A percentile compares a stretch with the other conserved stretches of the same genome.
phyloP scores from a whole-genome alignment of 805 yeast species.

The Zygotorulaspora florentina region DNA sequence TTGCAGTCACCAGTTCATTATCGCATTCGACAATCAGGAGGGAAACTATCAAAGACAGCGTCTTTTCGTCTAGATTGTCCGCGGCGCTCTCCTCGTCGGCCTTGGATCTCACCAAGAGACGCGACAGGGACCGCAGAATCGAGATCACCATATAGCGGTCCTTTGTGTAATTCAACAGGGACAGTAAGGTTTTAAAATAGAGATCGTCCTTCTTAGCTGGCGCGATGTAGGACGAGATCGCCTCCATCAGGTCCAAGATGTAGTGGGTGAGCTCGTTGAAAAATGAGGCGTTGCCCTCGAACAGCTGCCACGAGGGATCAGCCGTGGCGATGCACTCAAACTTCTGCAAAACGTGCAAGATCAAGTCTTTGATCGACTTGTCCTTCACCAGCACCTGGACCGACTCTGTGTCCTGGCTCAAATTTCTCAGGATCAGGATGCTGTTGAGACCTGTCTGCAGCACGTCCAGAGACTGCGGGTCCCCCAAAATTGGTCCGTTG shows the following conservation, averaged over 20 bases:
- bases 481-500: slow-evolving; percentile 23
- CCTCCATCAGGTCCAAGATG: slow-evolving; percentile 75
- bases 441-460: slow-evolving; percentile 36
- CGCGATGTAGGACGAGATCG: slow-evolving; percentile 74
- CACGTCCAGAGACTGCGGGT: slow-evolving; percentile 10
- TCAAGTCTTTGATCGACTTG: slow-evolving; percentile 42
- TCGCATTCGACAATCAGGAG: slow-evolving; percentile 55
- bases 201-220: slow-evolving; percentile 66
- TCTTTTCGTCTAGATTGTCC: slow-evolving; percentile 42
- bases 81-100: slow-evolving; percentile 47
- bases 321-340: slow-evolving; percentile 22
- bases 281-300: slow-evolving; percentile 34
- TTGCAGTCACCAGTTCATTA: slow-evolving; percentile 64
- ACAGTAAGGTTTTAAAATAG: slow-evolving; percentile 53
- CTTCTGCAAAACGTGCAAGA: slow-evolving; percentile 36
- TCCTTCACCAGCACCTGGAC: slow-evolving; percentile 70
- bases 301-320: slow-evolving; percentile 26
- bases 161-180: slow-evolving; percentile 45
- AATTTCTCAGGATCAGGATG: slow-evolving; percentile 65
- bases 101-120: slow-evolving; percentile 64
- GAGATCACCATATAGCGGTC: slow-evolving; percentile 72
- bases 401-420: slow-evolving; percentile 76
- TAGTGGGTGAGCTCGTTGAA: slow-evolving; percentile 61
- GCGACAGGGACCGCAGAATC: slow-evolving; percentile 69
- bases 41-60: slow-evolving; percentile 53